Conservation (phyloP, 2,329 filamentous ascomycete genomes). For the Macrophomina tecta region DNA sequence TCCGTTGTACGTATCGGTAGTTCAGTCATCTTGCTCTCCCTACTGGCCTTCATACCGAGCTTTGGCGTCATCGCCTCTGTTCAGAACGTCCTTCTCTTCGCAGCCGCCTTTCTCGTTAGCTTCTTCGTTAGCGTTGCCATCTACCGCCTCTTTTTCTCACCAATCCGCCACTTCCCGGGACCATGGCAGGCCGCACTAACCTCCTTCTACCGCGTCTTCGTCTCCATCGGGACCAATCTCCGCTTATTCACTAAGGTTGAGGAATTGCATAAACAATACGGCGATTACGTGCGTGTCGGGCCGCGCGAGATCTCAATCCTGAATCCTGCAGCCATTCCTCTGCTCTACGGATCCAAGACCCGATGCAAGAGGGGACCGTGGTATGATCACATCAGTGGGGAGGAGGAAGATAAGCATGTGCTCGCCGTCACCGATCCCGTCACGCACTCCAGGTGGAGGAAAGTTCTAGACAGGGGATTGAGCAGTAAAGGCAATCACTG, state of each 20-base stretch:
- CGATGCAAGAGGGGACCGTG: conserved; percentile 40
- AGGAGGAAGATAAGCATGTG: conserved; percentile 32
- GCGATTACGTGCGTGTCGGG: conserved; percentile 28
- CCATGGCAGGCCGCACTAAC: conserved; percentile 14
- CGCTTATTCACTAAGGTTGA: conserved; percentile 18
- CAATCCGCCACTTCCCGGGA: conserved; percentile 36
- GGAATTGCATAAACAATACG: conserved; percentile 20
- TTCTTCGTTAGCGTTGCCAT: conserved; percentile 43
- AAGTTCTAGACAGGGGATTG: conserved; percentile 42
- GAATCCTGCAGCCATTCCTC: conserved; percentile 34
- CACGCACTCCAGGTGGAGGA: conserved; percentile 38
- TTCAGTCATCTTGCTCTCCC: neutral
- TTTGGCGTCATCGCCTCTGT: neutral
- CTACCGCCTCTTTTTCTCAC: conserved; percentile 50
- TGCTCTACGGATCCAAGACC: conserved; percentile 42
- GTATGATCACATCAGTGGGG: conserved; percentile 34
- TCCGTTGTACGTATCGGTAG: neutral
- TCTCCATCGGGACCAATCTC: neutral
- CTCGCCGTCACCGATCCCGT: conserved; percentile 34
- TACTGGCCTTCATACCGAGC: neutral
- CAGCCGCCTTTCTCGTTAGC: conserved; percentile 19
- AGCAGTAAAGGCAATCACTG: conserved; percentile 32
- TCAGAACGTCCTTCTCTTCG: neutral
- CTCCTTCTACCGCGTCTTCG: conserved; percentile 10
- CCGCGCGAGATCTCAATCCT: conserved; percentile 38